Base-by-base conservation (phyloP, 306 rosid species). In the Bauhinia variegata region DNA sequence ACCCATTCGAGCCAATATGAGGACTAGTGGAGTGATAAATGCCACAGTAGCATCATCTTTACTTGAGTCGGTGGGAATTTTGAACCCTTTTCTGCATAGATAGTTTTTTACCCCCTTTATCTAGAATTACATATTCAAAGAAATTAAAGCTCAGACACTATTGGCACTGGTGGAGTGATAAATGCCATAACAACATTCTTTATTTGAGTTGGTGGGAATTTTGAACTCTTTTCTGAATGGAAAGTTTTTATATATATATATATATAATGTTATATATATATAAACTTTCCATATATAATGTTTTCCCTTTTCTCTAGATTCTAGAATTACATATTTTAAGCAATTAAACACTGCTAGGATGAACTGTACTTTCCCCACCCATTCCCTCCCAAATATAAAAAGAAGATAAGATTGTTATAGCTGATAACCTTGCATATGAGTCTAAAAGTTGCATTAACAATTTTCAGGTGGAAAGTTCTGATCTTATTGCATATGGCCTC, bases 401-500 rank as follows among this genome's bases (percentile, higher is more conserved):
- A 16, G 46, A 11, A 52, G 17, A 11, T 34, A 43, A 16, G 54
- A 52, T 11, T 58, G 3, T 49, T 39, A n/a, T 32, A 11, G 47
- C 36, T 0, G 8, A 62, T 34, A 53, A 19, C 65, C 62, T 70
- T 69, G 68, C 19, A 67, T 49, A 79, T 36, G 51, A 63, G 49
- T 67, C 71, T 82, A 31, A 82, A 54, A 7, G 36, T 44, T 75
- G 8, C 14, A 51, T 48, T 60, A 62, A 67, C 47, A 54, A 18
- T 43, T 83, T 84, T 65, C 91, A 92, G 98, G 98, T 86, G 72
- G 98, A 89, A 80, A 92, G 98, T 85, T 57, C 93, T 19, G 98
- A 92, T 89, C 96, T 92, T 51, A 87, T 92, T 76, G 89, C 96
- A 13, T 92, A 84, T 77, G 98, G 98, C 31, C 96, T 92, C 75